Conservation (phyloP, 768 basidiomycete species). For the Trametes cubensis region DNA sequence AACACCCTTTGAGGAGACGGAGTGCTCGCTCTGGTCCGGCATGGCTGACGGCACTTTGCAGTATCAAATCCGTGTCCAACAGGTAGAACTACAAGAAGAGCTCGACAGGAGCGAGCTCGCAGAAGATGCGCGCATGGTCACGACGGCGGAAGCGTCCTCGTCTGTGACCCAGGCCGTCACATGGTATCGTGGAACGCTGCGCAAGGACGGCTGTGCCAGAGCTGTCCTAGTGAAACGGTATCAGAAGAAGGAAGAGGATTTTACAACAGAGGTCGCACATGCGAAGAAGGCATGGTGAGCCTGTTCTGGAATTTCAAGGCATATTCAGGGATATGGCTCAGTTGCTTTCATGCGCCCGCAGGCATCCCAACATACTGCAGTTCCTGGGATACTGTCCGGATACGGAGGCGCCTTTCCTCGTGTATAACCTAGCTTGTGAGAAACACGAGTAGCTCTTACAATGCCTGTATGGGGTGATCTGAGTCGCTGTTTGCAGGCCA, state of each 20-base stretch:
- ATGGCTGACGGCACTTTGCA: neutral
- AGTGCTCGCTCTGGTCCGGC: too few relatives aligned
- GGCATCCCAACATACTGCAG: slow-evolving; percentile 10
- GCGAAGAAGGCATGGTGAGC: slow-evolving; percentile 11
- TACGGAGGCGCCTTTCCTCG: neutral
- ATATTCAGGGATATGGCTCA: too few relatives aligned
- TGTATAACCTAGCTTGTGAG: slow-evolving; percentile 6
- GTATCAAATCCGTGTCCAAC: neutral
- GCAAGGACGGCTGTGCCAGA: neutral
- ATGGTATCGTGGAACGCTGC: neutral
- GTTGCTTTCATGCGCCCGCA: neutral
- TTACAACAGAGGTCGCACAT: neutral
- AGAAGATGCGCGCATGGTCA: neutral
- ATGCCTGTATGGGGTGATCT: neutral
- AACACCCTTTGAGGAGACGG: too few relatives aligned
- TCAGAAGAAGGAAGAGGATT: neutral
- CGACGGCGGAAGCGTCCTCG: neutral
- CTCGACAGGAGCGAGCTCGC: neutral
- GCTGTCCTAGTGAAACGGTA: slow-evolving; percentile 8
- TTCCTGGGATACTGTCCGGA: slow-evolving; percentile 6
- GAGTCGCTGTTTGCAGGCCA: neutral
- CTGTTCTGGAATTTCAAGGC: neutral
- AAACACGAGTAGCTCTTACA: too few relatives aligned
- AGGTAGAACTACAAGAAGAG: neutral
- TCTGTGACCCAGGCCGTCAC: neutral